These are phyloP conservation scores for Calonectria henricotiae DNA, from an alignment of 2,329 filamentous ascomycete genomes.

Conservation along the genomic window DNA sequence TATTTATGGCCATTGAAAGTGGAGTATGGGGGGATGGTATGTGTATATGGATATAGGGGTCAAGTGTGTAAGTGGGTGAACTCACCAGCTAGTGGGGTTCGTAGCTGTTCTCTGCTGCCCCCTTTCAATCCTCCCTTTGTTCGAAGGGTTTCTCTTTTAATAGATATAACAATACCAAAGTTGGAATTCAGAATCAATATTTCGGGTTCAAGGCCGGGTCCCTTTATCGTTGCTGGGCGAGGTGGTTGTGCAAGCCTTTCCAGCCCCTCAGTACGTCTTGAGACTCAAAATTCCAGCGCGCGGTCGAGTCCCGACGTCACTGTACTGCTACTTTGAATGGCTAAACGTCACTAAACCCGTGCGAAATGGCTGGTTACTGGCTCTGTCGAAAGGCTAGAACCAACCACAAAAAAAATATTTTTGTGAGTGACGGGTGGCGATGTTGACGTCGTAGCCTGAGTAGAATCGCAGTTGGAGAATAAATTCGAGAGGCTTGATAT, in stretches of 20 bases:
- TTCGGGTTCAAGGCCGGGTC: constrained; percentile 44
- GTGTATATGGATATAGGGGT: background rate
- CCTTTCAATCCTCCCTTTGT: constrained; percentile 29
- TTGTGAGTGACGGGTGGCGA: constrained; percentile 13
- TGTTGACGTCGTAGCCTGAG: constrained; percentile 3
- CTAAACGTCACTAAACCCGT: constrained; percentile 41
- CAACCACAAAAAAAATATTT: constrained; percentile 42
- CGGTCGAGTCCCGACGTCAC: constrained; percentile 40
- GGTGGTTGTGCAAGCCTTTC: constrained; percentile 39
- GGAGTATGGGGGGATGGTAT: background rate
- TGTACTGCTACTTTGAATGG: constrained; percentile 47
- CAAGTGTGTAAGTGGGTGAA: constrained; percentile 37
- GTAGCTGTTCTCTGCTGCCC: constrained; percentile 22
- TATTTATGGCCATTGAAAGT: too few relatives aligned
- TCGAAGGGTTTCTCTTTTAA: constrained; percentile 38
- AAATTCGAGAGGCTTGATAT: constrained; percentile 27
- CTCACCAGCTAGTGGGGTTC: constrained; percentile 35
- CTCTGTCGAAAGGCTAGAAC: constrained; percentile 33
- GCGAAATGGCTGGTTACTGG: constrained; percentile 38
- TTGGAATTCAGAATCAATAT: constrained; percentile 43
- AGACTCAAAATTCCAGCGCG: constrained; percentile 52
- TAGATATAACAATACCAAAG: constrained; percentile 42
- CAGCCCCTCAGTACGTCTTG: constrained; percentile 51
- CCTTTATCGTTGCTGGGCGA: constrained; percentile 49
- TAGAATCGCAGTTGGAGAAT: background rate